These are phyloP conservation scores for Colletotrichum musicola DNA, from an alignment of 2,329 filamentous ascomycete genomes.

Conservation along the genomic window DNA sequence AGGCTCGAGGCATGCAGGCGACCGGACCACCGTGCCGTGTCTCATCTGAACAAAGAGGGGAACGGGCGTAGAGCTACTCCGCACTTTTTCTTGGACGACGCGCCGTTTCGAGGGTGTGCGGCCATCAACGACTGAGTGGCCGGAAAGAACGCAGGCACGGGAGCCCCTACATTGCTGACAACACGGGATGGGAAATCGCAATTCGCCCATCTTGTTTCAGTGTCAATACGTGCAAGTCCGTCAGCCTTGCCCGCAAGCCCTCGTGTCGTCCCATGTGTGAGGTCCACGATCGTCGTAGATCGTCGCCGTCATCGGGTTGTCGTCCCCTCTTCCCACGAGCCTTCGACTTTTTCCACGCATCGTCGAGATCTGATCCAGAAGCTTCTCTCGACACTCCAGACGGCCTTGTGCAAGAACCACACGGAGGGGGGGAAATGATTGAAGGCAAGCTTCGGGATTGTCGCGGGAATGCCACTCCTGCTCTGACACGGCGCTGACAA, in stretches of 20 bases:
- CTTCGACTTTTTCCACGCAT: slow-evolving; percentile 15
- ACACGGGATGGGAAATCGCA: slow-evolving; percentile 6
- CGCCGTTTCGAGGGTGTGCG: slow-evolving; percentile 24
- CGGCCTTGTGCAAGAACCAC: not conserved
- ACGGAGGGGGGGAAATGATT: not conserved
- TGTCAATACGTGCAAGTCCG: not conserved
- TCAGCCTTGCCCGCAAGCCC: slow-evolving; percentile 9
- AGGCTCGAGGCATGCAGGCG: slow-evolving; percentile 5
- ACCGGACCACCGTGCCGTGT: slow-evolving; percentile 20
- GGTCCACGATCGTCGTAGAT: slow-evolving; percentile 26
- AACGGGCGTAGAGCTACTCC: slow-evolving; percentile 3
- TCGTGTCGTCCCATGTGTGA: slow-evolving; percentile 29
- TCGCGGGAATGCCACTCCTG: not conserved
- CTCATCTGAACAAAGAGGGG: slow-evolving; percentile 26
- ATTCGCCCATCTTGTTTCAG: slow-evolving; percentile 19
- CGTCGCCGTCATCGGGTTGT: slow-evolving; percentile 22
- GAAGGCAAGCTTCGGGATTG: slow-evolving; percentile 1
- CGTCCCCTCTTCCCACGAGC: slow-evolving; percentile 28
- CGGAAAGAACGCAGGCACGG: slow-evolving; percentile 11
- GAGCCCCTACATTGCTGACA: slow-evolving; percentile 5
- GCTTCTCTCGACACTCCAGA: slow-evolving; percentile 22
- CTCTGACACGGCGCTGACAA: not conserved
- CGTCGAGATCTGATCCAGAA: slow-evolving; percentile 29
- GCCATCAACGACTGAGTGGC: slow-evolving; percentile 1
- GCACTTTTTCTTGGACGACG: slow-evolving; percentile 21